These are phyloP conservation scores for Hawksworthiomyces lignivorus DNA, from an alignment of 2,329 filamentous ascomycete species.

Conservation along the genomic window DNA sequence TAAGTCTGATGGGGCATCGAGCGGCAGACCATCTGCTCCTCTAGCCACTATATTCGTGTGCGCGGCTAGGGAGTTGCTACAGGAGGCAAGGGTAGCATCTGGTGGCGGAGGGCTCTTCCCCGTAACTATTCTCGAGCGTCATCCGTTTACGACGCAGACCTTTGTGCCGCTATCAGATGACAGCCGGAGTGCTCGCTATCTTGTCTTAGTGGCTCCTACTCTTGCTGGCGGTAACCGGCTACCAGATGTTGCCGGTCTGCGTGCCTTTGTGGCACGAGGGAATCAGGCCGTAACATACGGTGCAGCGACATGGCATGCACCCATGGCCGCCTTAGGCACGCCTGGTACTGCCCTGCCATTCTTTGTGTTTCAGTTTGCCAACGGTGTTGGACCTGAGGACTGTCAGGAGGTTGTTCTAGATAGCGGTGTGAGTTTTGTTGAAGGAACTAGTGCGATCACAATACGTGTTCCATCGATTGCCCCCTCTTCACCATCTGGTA, in stretches of 20 bases:
- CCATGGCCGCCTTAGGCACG: conserved; percentile 78
- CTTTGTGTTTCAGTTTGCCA: conserved; percentile 81
- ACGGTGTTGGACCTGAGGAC: conserved; percentile 74
- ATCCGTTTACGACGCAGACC: conserved; percentile 90
- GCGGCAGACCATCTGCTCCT: conserved; percentile 46
- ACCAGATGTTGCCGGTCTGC: conserved; percentile 63
- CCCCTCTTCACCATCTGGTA: no score
- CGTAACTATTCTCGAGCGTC: conserved; percentile 73
- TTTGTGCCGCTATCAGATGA: conserved; percentile 67
- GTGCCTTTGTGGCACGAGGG: conserved; percentile 70
- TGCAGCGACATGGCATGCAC: conserved; percentile 89
- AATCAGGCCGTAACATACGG: conserved; percentile 86
- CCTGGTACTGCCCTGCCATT: conserved; percentile 62
- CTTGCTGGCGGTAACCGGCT: conserved; percentile 38
- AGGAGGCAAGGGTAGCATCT: background rate
- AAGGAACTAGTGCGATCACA: background rate
- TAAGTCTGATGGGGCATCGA: conserved; percentile 44
- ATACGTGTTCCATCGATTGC: conserved; percentile 3
- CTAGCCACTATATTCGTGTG: conserved; percentile 89
- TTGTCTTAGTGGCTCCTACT: conserved; percentile 84
- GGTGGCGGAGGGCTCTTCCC: conserved; percentile 41
- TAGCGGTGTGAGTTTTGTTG: background rate
- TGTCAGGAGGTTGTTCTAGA: conserved; percentile 67
- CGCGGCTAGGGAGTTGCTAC: conserved; percentile 45
- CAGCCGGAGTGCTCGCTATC: conserved; percentile 45